phyloP scores from a whole-genome alignment of 163 green algal species.

The Chlorella variabilis region DNA sequence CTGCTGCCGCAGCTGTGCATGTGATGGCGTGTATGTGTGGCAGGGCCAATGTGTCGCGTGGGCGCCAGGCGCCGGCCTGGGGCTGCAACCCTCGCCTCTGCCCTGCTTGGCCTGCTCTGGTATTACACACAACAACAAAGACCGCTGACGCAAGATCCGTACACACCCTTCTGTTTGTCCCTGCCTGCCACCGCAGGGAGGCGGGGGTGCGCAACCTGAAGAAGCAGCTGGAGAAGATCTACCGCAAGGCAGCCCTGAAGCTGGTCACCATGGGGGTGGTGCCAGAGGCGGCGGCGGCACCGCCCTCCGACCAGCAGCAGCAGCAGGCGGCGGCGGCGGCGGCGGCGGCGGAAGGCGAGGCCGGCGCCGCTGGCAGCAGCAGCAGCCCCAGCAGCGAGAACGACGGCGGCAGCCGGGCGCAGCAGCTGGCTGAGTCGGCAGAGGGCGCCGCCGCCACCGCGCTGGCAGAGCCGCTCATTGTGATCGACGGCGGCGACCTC shows the following conservation, averaged over 20 bases:
- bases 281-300: conserved; percentile 10
- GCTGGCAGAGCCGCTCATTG: conserved; percentile 50
- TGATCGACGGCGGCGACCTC: conserved; percentile 69
- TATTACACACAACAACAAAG: too few relatives aligned
- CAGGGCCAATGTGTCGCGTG: too few relatives aligned
- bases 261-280: too few relatives aligned
- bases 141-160: too few relatives aligned
- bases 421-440: not conserved
- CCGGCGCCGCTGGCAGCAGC: conserved; percentile 10
- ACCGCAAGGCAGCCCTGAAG: conserved; percentile 88
- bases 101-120: too few relatives aligned
- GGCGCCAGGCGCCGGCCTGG: too few relatives aligned
- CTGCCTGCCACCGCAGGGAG: too few relatives aligned
- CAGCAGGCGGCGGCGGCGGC: conserved; percentile 3
- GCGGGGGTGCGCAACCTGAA: conserved; percentile 95
- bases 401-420: conserved; percentile 6
- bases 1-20: too few relatives aligned
- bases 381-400: conserved; percentile 23
- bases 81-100: too few relatives aligned
- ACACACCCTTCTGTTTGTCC: too few relatives aligned
- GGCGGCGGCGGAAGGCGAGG: not conserved
- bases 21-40: too few relatives aligned
- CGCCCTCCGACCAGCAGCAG: conserved; percentile 7
- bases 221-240: conserved; percentile 96
- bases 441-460: not conserved